These are phyloP conservation scores for Botryotinia globosa DNA, from an alignment of 2,329 filamentous ascomycete genomes.

Conservation along the genomic window DNA sequence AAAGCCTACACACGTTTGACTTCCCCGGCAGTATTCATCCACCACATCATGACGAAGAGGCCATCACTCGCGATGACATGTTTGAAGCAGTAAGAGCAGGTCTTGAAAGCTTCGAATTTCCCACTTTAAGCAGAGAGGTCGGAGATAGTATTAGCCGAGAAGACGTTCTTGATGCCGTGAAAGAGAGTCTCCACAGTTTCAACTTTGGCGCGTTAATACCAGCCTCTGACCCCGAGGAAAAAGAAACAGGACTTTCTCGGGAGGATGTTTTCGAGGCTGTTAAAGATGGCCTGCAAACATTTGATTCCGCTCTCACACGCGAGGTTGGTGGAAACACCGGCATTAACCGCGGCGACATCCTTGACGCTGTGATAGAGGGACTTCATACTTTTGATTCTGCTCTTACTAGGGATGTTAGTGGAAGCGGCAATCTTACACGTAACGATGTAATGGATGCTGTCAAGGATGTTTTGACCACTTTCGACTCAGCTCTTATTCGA, in stretches of 20 bases:
- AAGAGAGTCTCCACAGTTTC: constrained; percentile 54
- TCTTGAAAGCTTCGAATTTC: constrained; percentile 50
- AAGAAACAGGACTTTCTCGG: constrained; percentile 57
- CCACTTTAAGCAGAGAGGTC: constrained; percentile 31
- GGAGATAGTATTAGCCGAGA: constrained; percentile 66
- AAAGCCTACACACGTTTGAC: constrained; percentile 83
- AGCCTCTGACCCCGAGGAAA: constrained; percentile 45
- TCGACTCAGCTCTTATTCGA: constrained; percentile 54
- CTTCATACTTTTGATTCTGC: constrained; percentile 48
- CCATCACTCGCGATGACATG: constrained; percentile 61
- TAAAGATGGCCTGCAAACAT: constrained; percentile 52
- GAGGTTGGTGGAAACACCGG: constrained; percentile 42
- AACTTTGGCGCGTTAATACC: constrained; percentile 43
- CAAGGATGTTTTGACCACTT: constrained; percentile 62
- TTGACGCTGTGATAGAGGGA: constrained; percentile 80
- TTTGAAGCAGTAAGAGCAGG: constrained; percentile 62
- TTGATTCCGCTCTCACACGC: constrained; percentile 18
- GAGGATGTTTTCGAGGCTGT: constrained; percentile 86
- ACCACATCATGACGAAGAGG: constrained; percentile 51
- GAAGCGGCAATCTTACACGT: constrained; percentile 58
- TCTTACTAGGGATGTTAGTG: constrained; percentile 44
- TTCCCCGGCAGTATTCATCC: constrained; percentile 60
- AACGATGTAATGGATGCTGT: constrained; percentile 87
- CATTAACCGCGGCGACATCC: constrained; percentile 77
- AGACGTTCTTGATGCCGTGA: constrained; percentile 81